A percentile compares a stretch with the other conserved stretches of the same genome.
phyloP scores from a whole-genome alignment of 2,329 filamentous ascomycete species.

The Zymoseptoria tritici region DNA sequence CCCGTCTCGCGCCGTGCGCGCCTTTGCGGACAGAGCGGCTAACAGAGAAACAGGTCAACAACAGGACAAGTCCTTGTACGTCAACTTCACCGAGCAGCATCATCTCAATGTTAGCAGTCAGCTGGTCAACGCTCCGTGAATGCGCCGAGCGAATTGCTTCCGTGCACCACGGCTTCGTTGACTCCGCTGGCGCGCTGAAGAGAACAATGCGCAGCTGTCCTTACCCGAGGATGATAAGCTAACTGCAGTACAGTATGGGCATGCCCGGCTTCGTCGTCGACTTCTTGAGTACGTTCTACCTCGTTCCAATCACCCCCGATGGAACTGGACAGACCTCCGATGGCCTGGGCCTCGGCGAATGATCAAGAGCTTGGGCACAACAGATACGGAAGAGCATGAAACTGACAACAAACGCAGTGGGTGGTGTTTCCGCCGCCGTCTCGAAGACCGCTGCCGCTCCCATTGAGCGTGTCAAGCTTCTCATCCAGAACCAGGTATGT shows the following conservation, averaged over 20 bases:
- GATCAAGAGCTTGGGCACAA: constrained; percentile 23
- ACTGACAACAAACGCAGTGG: constrained; percentile 62
- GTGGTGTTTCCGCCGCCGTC: constrained; percentile 99
- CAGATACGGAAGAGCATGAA: constrained; percentile 6
- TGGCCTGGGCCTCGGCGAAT: constrained; percentile 4
- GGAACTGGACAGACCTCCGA: not conserved
- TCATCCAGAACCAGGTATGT: constrained; percentile 99
- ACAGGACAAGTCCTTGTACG: not conserved
- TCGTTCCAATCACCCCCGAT: not conserved
- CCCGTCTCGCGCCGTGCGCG: too few relatives aligned
- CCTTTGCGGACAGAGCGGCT: not conserved
- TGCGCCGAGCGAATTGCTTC: not conserved
- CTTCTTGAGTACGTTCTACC: constrained; percentile 83
- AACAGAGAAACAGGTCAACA: not conserved
- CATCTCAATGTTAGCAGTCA: not conserved
- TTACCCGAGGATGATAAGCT: not conserved
- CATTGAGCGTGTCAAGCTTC: constrained; percentile 99
- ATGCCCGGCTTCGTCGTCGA: constrained; percentile 78
- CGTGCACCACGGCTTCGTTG: not conserved
- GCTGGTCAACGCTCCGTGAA: not conserved
- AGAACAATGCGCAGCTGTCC: not conserved
- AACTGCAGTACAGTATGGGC: constrained; percentile 18
- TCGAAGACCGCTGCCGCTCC: constrained; percentile 99
- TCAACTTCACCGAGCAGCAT: not conserved
- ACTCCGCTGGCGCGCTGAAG: not conserved